These are phyloP conservation scores for Coprinopsis cinerea DNA, from an alignment of 768 basidiomycete species.

Conservation along the genomic window DNA sequence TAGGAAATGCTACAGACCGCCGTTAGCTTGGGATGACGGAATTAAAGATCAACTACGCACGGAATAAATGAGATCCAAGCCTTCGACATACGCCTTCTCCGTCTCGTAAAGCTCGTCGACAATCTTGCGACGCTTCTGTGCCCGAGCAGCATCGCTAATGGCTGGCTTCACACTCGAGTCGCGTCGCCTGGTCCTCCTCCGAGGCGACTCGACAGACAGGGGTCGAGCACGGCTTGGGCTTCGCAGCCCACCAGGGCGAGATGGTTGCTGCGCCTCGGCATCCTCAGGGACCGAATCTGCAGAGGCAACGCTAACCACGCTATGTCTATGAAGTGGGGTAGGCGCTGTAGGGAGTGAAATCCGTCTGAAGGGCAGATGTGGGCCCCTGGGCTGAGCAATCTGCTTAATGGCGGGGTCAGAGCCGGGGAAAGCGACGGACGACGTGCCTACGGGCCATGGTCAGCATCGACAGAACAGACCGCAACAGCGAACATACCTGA, in stretches of 20 bases:
- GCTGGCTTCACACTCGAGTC: constrained; percentile 33
- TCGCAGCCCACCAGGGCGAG: constrained; percentile 9
- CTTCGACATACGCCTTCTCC: constrained; percentile 75
- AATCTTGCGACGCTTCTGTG: constrained; percentile 58
- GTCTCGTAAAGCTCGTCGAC: constrained; percentile 80
- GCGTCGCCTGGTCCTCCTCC: constrained; percentile 31
- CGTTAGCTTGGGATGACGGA: not conserved
- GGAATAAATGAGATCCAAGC: constrained; percentile 76
- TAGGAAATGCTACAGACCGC: constrained; percentile 64
- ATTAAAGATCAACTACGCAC: constrained; percentile 38
- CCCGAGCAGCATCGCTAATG: constrained; percentile 35
- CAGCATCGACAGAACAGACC: not conserved
- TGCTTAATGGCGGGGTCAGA: constrained; percentile 20
- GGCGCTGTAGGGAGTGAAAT: constrained; percentile 56
- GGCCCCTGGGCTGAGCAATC: constrained; percentile 31
- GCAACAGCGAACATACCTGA: not conserved
- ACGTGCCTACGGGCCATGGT: not conserved
- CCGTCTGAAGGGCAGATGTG: constrained; percentile 56
- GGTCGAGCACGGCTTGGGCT: constrained; percentile 21
- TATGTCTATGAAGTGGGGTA: constrained; percentile 50
- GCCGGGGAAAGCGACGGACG: constrained; percentile 21
- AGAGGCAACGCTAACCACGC: constrained; percentile 60
- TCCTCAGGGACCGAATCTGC: constrained; percentile 60
- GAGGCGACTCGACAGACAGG: constrained; percentile 33
- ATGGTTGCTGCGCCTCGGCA: constrained; percentile 21